phyloP scores from a whole-genome alignment of 805 yeast genomes.

The Martiniozyma abietophila region DNA sequence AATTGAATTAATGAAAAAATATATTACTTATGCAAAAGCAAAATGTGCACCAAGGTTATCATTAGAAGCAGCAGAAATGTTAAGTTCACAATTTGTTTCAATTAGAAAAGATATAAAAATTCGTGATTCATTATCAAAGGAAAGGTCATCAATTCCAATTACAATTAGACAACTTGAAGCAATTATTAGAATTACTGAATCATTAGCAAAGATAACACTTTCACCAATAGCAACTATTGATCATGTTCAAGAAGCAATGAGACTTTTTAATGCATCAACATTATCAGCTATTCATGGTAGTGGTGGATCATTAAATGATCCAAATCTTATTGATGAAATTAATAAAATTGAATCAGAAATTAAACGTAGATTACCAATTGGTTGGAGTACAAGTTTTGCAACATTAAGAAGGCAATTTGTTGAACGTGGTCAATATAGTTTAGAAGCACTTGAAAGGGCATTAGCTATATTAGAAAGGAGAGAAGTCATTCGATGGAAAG shows the following conservation, averaged over 20 bases:
- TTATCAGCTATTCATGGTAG: constrained; percentile 65
- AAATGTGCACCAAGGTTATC: constrained; percentile 91
- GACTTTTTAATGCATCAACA: constrained; percentile 92
- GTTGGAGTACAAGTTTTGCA: constrained; percentile 87
- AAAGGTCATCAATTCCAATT: constrained; percentile 91
- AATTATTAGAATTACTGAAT: constrained; percentile 88
- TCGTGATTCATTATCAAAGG: constrained; percentile 73
- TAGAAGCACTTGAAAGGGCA: constrained; percentile 75
- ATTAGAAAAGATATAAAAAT: constrained; percentile 77
- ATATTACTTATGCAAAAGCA: constrained; percentile 80
- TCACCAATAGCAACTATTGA: constrained; percentile 76
- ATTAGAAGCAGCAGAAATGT: constrained; percentile 79
- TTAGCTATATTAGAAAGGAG: constrained; percentile 72
- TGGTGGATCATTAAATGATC: constrained; percentile 41
- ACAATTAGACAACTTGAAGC: constrained; percentile 98
- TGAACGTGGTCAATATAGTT: constrained; percentile 45
- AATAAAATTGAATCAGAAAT: constrained; percentile 74
- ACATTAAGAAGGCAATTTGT: constrained; percentile 80
- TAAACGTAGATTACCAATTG: constrained; percentile 86
- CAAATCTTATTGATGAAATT: constrained; percentile 60
- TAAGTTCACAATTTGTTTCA: constrained; percentile 86
- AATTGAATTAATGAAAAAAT: constrained; percentile 82
- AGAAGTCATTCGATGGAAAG: constrained; percentile 80
- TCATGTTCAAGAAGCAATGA: constrained; percentile 92
- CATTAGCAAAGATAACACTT: constrained; percentile 78